Evolutionary conservation across 2,329 filamentous ascomycete species (phyloP).

Genomic region (Colletotrichum sp.): DNA sequence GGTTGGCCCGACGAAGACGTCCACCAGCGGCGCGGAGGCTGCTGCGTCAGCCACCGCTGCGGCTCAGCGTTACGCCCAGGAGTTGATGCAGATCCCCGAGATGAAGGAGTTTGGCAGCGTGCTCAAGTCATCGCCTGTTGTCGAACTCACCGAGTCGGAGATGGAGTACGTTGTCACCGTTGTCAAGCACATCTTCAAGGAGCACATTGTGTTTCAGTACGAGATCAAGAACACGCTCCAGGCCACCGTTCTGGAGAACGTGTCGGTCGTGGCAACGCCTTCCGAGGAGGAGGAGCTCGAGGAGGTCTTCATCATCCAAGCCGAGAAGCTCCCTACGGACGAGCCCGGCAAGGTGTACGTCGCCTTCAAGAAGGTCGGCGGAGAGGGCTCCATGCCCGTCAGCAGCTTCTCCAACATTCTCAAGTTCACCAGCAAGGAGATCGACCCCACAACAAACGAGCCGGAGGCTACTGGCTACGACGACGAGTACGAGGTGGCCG

Average conservation of each 20-base stretch:
- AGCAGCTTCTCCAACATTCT: conserved; percentile 89
- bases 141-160: conserved; percentile 95
- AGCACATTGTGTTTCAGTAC: conserved; percentile 94
- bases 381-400: conserved; percentile 77
- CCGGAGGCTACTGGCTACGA: conserved; percentile 93
- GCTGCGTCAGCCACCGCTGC: conserved; percentile 78
- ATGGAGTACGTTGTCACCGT: conserved; percentile 95
- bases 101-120: conserved; percentile 88
- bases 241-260: conserved; percentile 88
- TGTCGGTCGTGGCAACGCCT: conserved; percentile 81
- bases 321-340: conserved; percentile 80
- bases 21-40: conserved; percentile 72
- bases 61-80: conserved; percentile 87
- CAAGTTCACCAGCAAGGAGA: conserved; percentile 98
- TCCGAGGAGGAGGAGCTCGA: conserved; percentile 82
- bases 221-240: conserved; percentile 97
- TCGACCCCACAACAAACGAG: conserved; percentile 92
- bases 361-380: conserved; percentile 84
- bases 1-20: conserved; percentile 75
- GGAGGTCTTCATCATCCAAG: conserved; percentile 93
- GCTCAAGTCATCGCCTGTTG: conserved; percentile 85
- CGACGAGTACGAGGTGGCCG: conserved; percentile 96
- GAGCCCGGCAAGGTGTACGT: conserved; percentile 95
- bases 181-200: conserved; percentile 97
- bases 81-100: conserved; percentile 88